phyloP scores from a whole-genome alignment of 83 land plant species.

The Thuja plicata region DNA sequence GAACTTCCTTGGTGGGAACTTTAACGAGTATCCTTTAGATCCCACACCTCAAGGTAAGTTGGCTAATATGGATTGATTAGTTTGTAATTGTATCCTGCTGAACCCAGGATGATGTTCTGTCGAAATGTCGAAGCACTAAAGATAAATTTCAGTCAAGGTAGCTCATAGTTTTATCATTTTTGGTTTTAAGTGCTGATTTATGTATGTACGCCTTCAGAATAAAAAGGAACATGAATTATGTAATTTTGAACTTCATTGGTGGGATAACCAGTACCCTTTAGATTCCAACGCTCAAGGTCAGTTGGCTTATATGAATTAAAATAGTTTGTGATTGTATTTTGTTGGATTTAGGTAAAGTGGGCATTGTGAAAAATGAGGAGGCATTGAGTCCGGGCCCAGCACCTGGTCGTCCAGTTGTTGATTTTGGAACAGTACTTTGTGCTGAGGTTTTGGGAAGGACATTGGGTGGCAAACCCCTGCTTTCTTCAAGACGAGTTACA shows the following conservation, averaged over 20 bases:
- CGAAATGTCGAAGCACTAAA: neutral
- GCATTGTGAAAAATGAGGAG: constrained; percentile 61
- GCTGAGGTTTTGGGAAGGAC: constrained; percentile 79
- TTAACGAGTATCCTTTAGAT: too few species aligned
- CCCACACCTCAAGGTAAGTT: too few species aligned
- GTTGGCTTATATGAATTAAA: neutral
- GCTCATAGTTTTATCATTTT: neutral
- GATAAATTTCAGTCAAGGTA: neutral
- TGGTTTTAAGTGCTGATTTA: neutral
- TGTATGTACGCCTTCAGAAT: neutral
- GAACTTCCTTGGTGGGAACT: too few species aligned
- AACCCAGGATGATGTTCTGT: neutral
- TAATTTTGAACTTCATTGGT: neutral
- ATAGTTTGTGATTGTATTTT: neutral
- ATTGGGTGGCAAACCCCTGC: constrained; percentile 72
- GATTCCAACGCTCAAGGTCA: neutral
- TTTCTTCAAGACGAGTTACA: constrained; percentile 60
- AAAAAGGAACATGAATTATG: neutral
- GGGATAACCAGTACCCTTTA: neutral
- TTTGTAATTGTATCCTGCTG: too few species aligned
- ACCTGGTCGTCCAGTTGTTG: constrained; percentile 59
- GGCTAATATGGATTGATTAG: too few species aligned
- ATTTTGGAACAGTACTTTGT: constrained; percentile 65
- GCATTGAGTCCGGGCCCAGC: constrained; percentile 24
- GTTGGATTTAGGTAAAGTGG: constrained; percentile 34